A percentile compares a stretch with the other conserved stretches of the same genome.
phyloP scores from a whole-genome alignment of 495 filamentous ascomycete species.

The Hypoxylon rickii region DNA sequence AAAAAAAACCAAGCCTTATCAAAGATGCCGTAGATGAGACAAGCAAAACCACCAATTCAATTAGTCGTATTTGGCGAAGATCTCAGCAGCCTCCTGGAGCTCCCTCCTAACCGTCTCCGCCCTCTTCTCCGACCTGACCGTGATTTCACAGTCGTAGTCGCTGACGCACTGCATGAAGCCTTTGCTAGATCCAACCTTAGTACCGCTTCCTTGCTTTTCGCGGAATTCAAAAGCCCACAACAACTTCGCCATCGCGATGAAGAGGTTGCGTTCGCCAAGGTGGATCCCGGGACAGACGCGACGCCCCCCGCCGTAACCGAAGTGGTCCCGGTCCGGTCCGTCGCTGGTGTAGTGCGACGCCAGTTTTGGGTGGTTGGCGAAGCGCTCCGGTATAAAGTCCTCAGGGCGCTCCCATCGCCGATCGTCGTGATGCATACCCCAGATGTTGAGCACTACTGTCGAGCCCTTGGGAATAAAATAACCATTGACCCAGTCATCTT shows the following conservation, averaged over 20 bases:
- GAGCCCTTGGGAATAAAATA: constrained; percentile 50
- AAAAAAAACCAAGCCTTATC: too few species aligned
- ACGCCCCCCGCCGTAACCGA: background rate
- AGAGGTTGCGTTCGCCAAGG: background rate
- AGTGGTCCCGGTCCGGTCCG: background rate
- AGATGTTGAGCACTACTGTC: constrained; percentile 49
- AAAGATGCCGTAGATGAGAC: too few species aligned
- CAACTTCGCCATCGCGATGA: background rate
- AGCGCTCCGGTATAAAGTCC: constrained; percentile 53
- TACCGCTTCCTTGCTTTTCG: background rate
- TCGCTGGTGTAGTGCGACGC: background rate
- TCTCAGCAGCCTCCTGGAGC: background rate
- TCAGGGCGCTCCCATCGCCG: constrained; percentile 46
- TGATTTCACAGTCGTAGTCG: background rate
- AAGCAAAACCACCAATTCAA: too few species aligned
- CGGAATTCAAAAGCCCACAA: background rate
- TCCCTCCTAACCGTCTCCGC: background rate
- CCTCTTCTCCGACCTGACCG: background rate
- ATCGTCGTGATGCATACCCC: constrained; percentile 44
- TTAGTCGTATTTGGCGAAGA: background rate
- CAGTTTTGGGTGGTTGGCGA: background rate
- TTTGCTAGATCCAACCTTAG: background rate
- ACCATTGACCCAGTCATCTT: constrained; percentile 47
- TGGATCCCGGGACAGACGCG: background rate
- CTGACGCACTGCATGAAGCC: background rate